These are phyloP conservation scores for Planoprotostelium fungivorum DNA, from an alignment of 78 protist species.

Conservation along the genomic window DNA sequence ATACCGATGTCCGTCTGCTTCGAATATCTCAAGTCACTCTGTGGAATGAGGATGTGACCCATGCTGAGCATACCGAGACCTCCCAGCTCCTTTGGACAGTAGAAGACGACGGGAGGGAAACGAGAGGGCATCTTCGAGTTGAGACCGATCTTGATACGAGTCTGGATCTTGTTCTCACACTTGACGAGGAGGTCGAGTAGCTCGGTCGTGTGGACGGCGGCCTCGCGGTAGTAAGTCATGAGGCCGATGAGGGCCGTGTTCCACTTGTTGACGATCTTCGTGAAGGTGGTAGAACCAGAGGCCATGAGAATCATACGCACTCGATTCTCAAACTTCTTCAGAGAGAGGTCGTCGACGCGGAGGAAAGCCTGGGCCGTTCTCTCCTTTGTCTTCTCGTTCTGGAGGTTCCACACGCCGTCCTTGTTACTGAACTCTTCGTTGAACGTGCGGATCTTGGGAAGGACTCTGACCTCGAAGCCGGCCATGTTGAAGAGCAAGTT, in stretches of 20 bases:
- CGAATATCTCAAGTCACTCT: constrained; percentile 93
- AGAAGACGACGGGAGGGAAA: constrained; percentile 99
- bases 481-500: constrained; percentile 95
- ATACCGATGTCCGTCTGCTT: constrained; percentile 93
- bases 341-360: constrained; percentile 85
- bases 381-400: constrained; percentile 83
- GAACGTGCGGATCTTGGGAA: constrained; percentile 87
- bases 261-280: constrained; percentile 99
- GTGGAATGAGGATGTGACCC: constrained; percentile 99
- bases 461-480: constrained; percentile 97
- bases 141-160: constrained; percentile 99
- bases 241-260: constrained; percentile 97
- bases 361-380: constrained; percentile 97
- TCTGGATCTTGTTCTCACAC: constrained; percentile 99
- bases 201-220: constrained; percentile 79
- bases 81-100: constrained; percentile 98
- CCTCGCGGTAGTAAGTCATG: constrained; percentile 99
- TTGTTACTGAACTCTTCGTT: constrained; percentile 59
- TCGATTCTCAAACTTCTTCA: constrained; percentile 91
- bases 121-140: constrained; percentile 99
- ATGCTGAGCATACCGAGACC: constrained; percentile 99
- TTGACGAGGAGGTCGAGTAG: constrained; percentile 98
- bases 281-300: constrained; percentile 98
- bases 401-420: constrained; percentile 98
- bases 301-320: constrained; percentile 96